A percentile compares a stretch with the other conserved stretches of the same genome.
Conservation (phyloP, 441 rosid genomes). For the Brassica balearica region DNA sequence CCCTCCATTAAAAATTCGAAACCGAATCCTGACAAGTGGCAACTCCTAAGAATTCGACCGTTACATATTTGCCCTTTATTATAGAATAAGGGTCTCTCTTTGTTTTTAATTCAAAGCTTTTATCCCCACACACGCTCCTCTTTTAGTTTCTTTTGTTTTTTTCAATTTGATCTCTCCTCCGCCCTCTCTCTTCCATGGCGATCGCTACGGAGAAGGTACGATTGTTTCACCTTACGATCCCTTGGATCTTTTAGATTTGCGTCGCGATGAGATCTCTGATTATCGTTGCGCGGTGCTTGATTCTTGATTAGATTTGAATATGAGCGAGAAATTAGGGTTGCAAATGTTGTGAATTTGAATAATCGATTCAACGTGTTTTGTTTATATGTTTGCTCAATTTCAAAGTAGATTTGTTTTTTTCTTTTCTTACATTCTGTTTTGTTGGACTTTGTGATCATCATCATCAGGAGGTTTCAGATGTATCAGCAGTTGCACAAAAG, state of each 20-base stretch:
- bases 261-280: not conserved
- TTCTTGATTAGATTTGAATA: slow-evolving; percentile 1
- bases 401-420: not conserved
- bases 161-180: not conserved
- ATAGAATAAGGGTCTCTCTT: not conserved
- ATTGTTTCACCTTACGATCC: not conserved
- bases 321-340: slow-evolving; percentile 11
- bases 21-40: not conserved
- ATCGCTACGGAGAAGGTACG: slow-evolving; percentile 35
- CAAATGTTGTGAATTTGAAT: not conserved
- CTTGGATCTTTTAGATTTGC: slow-evolving; percentile 16
- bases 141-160: not conserved
- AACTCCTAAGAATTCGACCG: not conserved
- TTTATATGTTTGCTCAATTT: not conserved
- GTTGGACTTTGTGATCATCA: slow-evolving; percentile 1
- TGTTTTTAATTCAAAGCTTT: not conserved
- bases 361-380: not conserved
- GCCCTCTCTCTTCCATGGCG: not conserved
- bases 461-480: slow-evolving; percentile 62
- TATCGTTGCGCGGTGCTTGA: not conserved
- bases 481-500: slow-evolving; percentile 57
- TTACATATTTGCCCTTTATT: not conserved
- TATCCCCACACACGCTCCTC: not conserved
- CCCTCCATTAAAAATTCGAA: not conserved
- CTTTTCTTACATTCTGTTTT: not conserved